A percentile compares a stretch with the other conserved stretches of the same genome.
Evolutionary conservation across 2,329 filamentous ascomycete species (phyloP).

Genomic region (Xylaria sp.): DNA sequence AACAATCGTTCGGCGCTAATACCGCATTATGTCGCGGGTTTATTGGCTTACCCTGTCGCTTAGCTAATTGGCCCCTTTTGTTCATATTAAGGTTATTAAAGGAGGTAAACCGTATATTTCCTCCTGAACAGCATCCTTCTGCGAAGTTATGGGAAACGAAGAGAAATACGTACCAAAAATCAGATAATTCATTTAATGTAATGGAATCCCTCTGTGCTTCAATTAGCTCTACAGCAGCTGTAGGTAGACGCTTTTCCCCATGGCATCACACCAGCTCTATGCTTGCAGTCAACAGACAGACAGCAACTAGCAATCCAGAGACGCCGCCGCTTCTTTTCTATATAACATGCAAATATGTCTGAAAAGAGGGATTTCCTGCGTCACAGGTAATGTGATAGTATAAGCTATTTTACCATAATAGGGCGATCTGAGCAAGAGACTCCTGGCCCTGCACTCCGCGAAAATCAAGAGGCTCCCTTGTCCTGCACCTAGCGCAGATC

Average conservation of each 20-base stretch:
- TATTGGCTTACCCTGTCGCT: not conserved
- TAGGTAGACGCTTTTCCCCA: too few species aligned
- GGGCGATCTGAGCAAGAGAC: too few species aligned
- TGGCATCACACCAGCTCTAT: too few species aligned
- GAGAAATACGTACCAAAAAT: not conserved
- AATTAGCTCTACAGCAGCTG: not conserved
- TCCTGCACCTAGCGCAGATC: not conserved
- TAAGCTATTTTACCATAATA: too few species aligned
- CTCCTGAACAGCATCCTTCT: not conserved
- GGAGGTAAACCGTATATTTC: too few species aligned
- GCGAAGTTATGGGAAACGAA: not conserved
- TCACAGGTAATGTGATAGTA: too few species aligned
- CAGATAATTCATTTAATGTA: too few species aligned
- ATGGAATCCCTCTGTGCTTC: not conserved
- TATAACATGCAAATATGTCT: not conserved
- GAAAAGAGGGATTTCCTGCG: not conserved
- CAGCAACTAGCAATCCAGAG: not conserved
- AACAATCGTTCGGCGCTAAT: slow-evolving; percentile 26
- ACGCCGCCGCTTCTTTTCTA: slow-evolving; percentile 13
- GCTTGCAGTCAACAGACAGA: too few species aligned
- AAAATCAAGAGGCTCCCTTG: not conserved
- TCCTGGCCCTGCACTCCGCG: too few species aligned
- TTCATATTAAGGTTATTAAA: not conserved
- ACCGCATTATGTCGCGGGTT: slow-evolving; percentile 14
- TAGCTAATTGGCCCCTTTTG: not conserved